These are phyloP conservation scores for Arthrocladium fulminans DNA, from an alignment of 2,329 filamentous ascomycete genomes.

Conservation along the genomic window DNA sequence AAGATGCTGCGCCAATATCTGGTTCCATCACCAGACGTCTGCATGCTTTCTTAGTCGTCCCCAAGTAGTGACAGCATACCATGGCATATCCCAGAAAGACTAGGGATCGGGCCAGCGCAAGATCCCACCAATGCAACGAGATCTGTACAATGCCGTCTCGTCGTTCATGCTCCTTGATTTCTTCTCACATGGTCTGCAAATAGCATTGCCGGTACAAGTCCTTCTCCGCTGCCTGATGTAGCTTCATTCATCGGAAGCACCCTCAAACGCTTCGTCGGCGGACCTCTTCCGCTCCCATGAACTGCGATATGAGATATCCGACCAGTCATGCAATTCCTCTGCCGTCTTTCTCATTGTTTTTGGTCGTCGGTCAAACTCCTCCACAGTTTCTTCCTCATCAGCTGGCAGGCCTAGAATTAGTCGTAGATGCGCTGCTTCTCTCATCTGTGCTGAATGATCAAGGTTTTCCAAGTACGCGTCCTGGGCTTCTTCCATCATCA, in stretches of 20 bases:
- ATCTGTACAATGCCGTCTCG: no score
- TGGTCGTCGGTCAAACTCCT: slow-evolving; percentile 16
- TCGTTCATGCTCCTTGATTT: no score
- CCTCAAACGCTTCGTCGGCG: neutral
- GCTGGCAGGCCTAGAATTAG: slow-evolving; percentile 28
- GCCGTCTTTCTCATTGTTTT: slow-evolving; percentile 22
- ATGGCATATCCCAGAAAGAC: no score
- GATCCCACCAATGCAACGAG: no score
- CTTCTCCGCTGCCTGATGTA: neutral
- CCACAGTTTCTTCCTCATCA: slow-evolving; percentile 22
- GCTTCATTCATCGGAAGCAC: neutral
- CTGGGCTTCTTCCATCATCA: slow-evolving; percentile 27
- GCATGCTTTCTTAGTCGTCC: no score
- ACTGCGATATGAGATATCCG: slow-evolving; percentile 3
- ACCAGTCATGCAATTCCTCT: slow-evolving; percentile 29
- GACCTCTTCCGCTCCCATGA: slow-evolving; percentile 9
- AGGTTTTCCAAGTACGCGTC: slow-evolving; percentile 39
- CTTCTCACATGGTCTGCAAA: no score
- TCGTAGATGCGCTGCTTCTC: slow-evolving; percentile 41
- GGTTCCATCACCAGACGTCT: no score
- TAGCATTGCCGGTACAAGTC: no score
- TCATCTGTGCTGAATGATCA: slow-evolving; percentile 37
- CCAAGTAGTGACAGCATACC: no score
- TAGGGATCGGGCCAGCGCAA: no score
- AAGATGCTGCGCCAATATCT: no score